A percentile compares a stretch with the other conserved stretches of the same genome.
Conservation (phyloP, 1,139 yeast species). For the Taphrina flavorubra region DNA sequence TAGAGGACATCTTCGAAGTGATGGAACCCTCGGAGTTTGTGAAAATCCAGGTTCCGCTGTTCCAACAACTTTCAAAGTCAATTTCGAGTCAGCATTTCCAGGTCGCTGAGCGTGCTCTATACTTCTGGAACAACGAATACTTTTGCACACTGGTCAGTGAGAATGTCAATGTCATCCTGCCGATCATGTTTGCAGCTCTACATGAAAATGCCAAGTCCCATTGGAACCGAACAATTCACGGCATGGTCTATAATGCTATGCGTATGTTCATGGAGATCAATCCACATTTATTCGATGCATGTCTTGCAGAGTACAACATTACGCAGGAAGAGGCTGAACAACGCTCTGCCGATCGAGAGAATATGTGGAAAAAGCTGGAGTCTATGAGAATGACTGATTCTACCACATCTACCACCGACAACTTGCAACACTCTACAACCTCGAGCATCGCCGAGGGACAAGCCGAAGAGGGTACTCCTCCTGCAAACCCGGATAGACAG, state of each 20-base stretch:
- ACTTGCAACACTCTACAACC: background rate
- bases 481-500: background rate
- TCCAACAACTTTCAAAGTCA: constrained; percentile 92
- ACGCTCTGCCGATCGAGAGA: constrained; percentile 44
- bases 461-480: constrained; percentile 1
- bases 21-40: constrained; percentile 92
- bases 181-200: constrained; percentile 86
- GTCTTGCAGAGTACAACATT: constrained; percentile 78
- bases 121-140: constrained; percentile 94
- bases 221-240: constrained; percentile 93
- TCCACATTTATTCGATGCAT: constrained; percentile 88
- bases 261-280: constrained; percentile 93
- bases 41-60: constrained; percentile 89
- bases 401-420: background rate
- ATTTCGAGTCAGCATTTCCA: constrained; percentile 96
- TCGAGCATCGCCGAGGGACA: background rate
- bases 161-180: constrained; percentile 85
- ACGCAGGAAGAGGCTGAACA: constrained; percentile 64
- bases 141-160: constrained; percentile 89
- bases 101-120: constrained; percentile 92
- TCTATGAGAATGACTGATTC: constrained; percentile 38
- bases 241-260: constrained; percentile 86
- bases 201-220: constrained; percentile 70
- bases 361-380: constrained; percentile 46
- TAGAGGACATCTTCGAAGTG: constrained; percentile 95